These are phyloP conservation scores for Curvularia sp. DNA, from an alignment of 2,329 filamentous ascomycete species.

Conservation along the genomic window DNA sequence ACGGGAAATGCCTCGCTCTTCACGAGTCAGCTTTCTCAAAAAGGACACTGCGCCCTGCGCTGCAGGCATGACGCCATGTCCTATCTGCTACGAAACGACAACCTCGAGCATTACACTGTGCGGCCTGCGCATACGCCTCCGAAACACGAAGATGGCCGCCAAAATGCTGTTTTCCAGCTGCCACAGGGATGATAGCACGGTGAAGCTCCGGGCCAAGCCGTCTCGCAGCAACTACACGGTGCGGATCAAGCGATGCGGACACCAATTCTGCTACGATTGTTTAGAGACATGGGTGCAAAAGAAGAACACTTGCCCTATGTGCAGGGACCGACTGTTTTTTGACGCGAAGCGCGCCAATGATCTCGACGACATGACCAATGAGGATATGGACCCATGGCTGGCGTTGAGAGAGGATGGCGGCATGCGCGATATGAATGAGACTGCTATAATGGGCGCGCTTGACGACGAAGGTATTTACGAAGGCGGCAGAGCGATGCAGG, in stretches of 20 bases:
- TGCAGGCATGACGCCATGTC: background rate
- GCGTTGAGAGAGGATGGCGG: background rate
- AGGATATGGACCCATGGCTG: background rate
- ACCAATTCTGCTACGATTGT: slow-evolving; percentile 7
- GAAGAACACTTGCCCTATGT: slow-evolving; percentile 8
- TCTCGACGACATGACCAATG: background rate
- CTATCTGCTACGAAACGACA: slow-evolving; percentile 1
- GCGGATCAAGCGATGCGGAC: slow-evolving; percentile 7
- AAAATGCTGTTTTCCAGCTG: background rate
- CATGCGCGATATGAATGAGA: background rate
- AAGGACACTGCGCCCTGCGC: background rate
- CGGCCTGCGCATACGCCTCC: background rate
- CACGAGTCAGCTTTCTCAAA: background rate
- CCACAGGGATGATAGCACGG: background rate
- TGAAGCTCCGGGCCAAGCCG: background rate
- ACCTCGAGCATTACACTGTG: background rate
- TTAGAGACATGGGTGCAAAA: slow-evolving; percentile 3
- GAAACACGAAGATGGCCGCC: background rate
- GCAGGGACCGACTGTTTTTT: slow-evolving; percentile 1
- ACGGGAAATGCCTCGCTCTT: background rate
- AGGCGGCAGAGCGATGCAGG: background rate
- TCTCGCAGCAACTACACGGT: background rate
- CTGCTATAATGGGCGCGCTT: background rate
- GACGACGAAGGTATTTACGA: background rate
- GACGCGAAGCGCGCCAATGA: background rate